Conservation (phyloP, 1,284 basidiomycete genomes). For the Meripilus lineatus region DNA sequence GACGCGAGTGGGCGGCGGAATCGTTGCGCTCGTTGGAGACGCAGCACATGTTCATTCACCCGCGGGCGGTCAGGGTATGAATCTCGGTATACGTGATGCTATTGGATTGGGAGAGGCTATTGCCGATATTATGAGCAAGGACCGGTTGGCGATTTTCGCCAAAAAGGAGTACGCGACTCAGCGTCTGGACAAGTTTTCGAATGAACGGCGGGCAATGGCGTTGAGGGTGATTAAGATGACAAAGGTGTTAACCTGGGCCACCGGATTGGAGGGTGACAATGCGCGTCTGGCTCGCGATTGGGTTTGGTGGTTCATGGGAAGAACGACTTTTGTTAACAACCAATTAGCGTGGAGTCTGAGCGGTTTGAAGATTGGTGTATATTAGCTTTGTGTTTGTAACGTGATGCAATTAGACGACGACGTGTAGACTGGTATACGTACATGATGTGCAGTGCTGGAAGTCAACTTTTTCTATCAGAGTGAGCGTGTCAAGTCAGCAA, state of each 20-base stretch:
- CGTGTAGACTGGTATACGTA: too few species aligned
- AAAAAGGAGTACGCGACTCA: not conserved
- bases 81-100: constrained; percentile 1
- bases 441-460: too few species aligned
- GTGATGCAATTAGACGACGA: not conserved
- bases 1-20: not conserved
- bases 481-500: too few species aligned
- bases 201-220: constrained; percentile 8
- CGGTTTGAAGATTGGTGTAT: too few species aligned
- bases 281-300: not conserved
- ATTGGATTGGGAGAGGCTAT: not conserved
- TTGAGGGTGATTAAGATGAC: constrained; percentile 13
- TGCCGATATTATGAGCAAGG: not conserved
- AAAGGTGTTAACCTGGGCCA: constrained; percentile 11
- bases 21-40: not conserved
- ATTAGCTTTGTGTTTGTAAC: too few species aligned
- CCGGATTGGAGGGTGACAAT: not conserved
- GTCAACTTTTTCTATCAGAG: too few species aligned
- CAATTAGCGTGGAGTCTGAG: too few species aligned
- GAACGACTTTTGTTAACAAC: too few species aligned
- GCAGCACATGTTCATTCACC: constrained; percentile 6
- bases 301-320: constrained; percentile 1
- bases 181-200: not conserved
- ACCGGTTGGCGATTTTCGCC: not conserved
- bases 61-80: constrained; percentile 5